Base-by-base conservation (phyloP, 495 filamentous ascomycete species). In the Tuber calosporum region DNA sequence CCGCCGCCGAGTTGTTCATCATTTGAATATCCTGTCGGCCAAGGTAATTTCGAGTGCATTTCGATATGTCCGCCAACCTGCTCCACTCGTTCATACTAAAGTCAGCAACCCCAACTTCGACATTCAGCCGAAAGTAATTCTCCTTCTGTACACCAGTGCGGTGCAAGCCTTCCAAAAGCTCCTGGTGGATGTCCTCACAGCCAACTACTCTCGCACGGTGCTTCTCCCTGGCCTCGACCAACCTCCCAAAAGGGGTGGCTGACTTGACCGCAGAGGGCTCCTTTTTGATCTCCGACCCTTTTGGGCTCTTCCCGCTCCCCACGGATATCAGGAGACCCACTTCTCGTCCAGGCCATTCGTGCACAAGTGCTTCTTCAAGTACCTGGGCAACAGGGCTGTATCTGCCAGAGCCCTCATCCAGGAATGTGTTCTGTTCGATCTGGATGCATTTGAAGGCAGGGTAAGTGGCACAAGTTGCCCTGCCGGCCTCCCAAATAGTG, bases 11-110 rank as follows among this genome's bases (percentile, higher is more conserved):
- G 72, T 90, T 83, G 67, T 91, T 93, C 85, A 91, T 91, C 74
- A 83, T 86, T 43, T 93, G 89, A 45, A 95, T 89, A 15, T 91
- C 89, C 17, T 85, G 84, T 75, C 89, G 89, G 13, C 85, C 84
- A 37, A 98, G 86, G 81, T 99, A 99, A 71, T 88, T 87, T 71
- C 90, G 87, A 0, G 96, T 98, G 80, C 90, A 91, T 62, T 92
- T 96, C 83, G 91, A 94, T 83, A 99, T 97, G 69, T 98, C 94
- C 69, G 91, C 90, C 40, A 98, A 85, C 20, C 93, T 88, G 79
- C 92, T 88, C 95, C 96, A 99, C 81, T 98, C 95, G 80, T 99
- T 99, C 93, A 99, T 97, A 66, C 92, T 94, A 82, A 97, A 97
- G 81, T 99, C 96, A 42, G 94, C 93, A 34, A 98, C 93, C 0